These are phyloP conservation scores for Suhomyces xylopsoci DNA, from an alignment of 805 yeast species.

Conservation along the genomic window DNA sequence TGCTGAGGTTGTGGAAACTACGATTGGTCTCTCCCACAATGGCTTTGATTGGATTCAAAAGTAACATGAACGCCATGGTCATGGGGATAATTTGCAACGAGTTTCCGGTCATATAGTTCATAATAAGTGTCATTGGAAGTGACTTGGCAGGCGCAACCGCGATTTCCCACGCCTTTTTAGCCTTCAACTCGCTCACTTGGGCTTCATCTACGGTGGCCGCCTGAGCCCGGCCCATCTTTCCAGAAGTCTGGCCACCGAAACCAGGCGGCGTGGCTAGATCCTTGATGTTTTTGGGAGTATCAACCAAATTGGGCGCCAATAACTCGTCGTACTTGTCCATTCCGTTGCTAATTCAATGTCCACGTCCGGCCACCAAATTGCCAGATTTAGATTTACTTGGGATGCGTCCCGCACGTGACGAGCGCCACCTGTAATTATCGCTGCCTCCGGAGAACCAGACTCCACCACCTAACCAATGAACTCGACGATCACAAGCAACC, in stretches of 20 bases:
- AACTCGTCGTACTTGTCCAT: constrained; percentile 7
- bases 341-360: neutral
- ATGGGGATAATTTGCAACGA: constrained; percentile 87
- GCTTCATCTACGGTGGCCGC: constrained; percentile 14
- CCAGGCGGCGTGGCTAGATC: constrained; percentile 18
- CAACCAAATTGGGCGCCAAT: constrained; percentile 3
- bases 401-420: neutral
- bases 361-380: neutral
- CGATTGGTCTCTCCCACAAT: constrained; percentile 52
- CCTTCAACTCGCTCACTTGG: constrained; percentile 38
- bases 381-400: neutral
- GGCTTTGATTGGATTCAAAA: constrained; percentile 74
- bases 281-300: constrained; percentile 7
- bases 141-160: constrained; percentile 78
- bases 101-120: constrained; percentile 93
- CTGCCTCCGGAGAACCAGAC: neutral
- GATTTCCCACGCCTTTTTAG: constrained; percentile 80
- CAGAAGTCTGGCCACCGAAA: constrained; percentile 7
- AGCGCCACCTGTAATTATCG: neutral
- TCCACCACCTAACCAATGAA: constrained; percentile 3
- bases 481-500: constrained; percentile 32
- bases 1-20: constrained; percentile 50
- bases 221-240: neutral
- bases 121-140: constrained; percentile 84
- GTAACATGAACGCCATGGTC: constrained; percentile 81